A percentile compares a stretch with the other conserved stretches of the same genome.
phyloP scores from a whole-genome alignment of 768 basidiomycete species.

The Rhodotorula graminis region DNA sequence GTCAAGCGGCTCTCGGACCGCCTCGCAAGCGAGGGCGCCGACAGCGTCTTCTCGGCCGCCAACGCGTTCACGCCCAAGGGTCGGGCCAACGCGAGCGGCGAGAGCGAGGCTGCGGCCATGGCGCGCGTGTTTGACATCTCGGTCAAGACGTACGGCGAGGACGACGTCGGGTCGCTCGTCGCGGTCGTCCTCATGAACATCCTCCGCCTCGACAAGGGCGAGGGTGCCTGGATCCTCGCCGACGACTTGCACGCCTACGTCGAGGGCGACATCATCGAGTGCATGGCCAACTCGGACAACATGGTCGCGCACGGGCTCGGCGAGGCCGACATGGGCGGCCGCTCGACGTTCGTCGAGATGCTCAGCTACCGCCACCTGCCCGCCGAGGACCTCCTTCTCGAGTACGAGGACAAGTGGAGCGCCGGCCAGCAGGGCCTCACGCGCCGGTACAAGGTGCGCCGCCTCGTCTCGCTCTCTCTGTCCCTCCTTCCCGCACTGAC shows the following conservation, averaged over 20 bases:
- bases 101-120: conserved; percentile 32
- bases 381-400: conserved; percentile 27
- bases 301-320: conserved; percentile 41
- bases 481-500: not conserved
- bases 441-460: conserved; percentile 26
- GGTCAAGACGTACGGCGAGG: conserved; percentile 30
- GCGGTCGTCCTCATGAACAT: conserved; percentile 37
- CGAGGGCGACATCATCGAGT: conserved; percentile 40
- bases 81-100: conserved; percentile 19
- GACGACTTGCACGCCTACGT: conserved; percentile 41
- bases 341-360: conserved; percentile 39
- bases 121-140: conserved; percentile 25
- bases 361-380: conserved; percentile 40
- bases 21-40: conserved; percentile 22
- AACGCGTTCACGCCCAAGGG: conserved; percentile 12
- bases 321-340: conserved; percentile 32
- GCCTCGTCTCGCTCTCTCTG: not conserved
- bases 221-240: conserved; percentile 38
- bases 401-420: conserved; percentile 22
- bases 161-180: conserved; percentile 30
- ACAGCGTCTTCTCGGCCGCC: conserved; percentile 26
- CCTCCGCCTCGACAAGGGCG: conserved; percentile 32
- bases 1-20: conserved; percentile 3
- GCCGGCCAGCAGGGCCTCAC: conserved; percentile 26
- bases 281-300: conserved; percentile 33